Conservation (phyloP, 2,329 filamentous ascomycete species). For the Aspergillus sp. region DNA sequence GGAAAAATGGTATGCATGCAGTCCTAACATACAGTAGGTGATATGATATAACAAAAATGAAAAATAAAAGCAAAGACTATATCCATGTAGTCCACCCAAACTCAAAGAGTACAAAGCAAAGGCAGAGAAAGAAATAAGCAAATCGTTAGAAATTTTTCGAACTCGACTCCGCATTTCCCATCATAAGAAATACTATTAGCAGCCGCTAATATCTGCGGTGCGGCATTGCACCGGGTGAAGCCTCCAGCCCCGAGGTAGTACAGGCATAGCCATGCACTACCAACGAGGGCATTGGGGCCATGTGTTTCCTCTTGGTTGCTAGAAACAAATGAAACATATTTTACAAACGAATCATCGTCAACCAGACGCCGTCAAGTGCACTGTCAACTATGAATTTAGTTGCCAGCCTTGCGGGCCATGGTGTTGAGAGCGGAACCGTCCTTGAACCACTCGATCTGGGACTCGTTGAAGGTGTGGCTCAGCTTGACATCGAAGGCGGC, state of each 20-base stretch:
- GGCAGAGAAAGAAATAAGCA: slow-evolving; percentile 30
- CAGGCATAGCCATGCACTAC: neutral
- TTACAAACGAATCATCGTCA: slow-evolving; percentile 19
- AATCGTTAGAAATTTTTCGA: slow-evolving; percentile 36
- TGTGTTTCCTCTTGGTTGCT: slow-evolving; percentile 11
- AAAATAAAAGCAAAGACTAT: slow-evolving; percentile 32
- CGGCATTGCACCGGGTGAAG: slow-evolving; percentile 12
- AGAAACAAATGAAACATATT: slow-evolving; percentile 26
- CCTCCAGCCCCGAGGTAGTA: neutral
- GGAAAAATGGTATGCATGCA: slow-evolving; percentile 38
- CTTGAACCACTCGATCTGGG: slow-evolving; percentile 99
- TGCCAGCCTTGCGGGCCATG: slow-evolving; percentile 72
- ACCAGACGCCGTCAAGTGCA: slow-evolving; percentile 4
- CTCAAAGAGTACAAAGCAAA: slow-evolving; percentile 25
- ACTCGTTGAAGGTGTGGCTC: slow-evolving; percentile 95
- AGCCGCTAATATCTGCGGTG: slow-evolving; percentile 14
- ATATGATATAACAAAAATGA: slow-evolving; percentile 28
- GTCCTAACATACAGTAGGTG: slow-evolving; percentile 38
- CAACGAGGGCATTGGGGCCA: neutral
- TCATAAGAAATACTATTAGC: slow-evolving; percentile 27
- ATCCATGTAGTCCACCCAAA: slow-evolving; percentile 41
- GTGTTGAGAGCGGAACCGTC: slow-evolving; percentile 97
- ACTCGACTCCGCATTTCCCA: slow-evolving; percentile 34
- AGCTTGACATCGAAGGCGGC: slow-evolving; percentile 78
- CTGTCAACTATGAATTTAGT: slow-evolving; percentile 24